Conservation (phyloP, 1,139 yeast species). For the Yamadazyma atlantica region DNA sequence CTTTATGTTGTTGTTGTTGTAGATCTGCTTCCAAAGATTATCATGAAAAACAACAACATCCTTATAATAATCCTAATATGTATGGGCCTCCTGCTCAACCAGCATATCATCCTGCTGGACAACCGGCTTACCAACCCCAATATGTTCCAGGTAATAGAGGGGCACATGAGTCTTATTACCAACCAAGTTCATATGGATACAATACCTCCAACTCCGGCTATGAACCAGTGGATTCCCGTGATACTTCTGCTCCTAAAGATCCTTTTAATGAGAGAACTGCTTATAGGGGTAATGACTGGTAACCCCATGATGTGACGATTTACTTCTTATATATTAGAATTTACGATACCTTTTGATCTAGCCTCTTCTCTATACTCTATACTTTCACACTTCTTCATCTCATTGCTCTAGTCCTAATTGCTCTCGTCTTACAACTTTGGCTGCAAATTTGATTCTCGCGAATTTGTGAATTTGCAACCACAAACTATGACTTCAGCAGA, state of each 20-base stretch:
- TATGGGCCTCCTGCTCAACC: slow-evolving; percentile 30
- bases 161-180: slow-evolving; percentile 1
- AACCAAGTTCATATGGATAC: background rate
- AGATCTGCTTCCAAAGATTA: slow-evolving; percentile 23
- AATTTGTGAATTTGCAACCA: background rate
- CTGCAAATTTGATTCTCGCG: background rate
- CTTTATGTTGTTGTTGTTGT: slow-evolving; percentile 50
- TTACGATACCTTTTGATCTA: background rate
- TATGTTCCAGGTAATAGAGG: background rate
- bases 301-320: background rate
- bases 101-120: slow-evolving; percentile 2
- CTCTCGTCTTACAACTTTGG: background rate
- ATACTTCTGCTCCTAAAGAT: slow-evolving; percentile 11
- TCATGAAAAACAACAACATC: slow-evolving; percentile 16
- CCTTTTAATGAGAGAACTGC: slow-evolving; percentile 13
- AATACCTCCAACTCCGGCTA: slow-evolving; percentile 7
- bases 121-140: slow-evolving; percentile 1
- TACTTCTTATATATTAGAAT: background rate
- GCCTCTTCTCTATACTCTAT: too few species aligned
- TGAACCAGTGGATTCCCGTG: slow-evolving; percentile 13
- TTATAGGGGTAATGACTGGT: background rate
- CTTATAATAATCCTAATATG: slow-evolving; percentile 39
- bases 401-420: too few species aligned
- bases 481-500: background rate
- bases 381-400: too few species aligned